A percentile compares a stretch with the other conserved stretches of the same genome.
phyloP scores from a whole-genome alignment of 2,329 filamentous ascomycete species.

The Xylariaceae sp. region DNA sequence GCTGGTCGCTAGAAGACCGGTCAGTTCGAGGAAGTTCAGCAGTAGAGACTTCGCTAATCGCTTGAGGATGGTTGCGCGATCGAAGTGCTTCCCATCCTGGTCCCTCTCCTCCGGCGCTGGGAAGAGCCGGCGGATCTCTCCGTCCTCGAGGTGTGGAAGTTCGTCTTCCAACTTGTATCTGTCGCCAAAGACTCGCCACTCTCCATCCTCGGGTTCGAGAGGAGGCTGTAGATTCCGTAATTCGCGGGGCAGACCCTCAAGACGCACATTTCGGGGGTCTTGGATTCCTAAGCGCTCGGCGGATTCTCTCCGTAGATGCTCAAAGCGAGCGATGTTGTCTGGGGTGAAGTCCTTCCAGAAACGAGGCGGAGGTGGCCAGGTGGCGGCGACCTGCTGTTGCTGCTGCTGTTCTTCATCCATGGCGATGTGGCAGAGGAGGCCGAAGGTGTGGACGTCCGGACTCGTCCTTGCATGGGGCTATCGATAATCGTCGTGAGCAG shows the following conservation, averaged over 20 bases:
- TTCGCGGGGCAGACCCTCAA: slow-evolving; percentile 59
- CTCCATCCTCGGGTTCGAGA: slow-evolving; percentile 63
- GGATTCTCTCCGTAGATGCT: slow-evolving; percentile 41
- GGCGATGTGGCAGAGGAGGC: not conserved
- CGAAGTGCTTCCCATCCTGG: slow-evolving; percentile 53
- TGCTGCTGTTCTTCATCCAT: slow-evolving; percentile 34
- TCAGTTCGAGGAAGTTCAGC: slow-evolving; percentile 82
- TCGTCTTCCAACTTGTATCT: slow-evolving; percentile 20
- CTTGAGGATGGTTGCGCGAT: slow-evolving; percentile 66
- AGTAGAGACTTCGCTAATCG: slow-evolving; percentile 78
- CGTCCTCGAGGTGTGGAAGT: slow-evolving; percentile 61
- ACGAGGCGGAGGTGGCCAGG: slow-evolving; percentile 80
- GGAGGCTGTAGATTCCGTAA: slow-evolving; percentile 79
- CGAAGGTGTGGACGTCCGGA: not conserved
- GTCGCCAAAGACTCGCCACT: slow-evolving; percentile 43
- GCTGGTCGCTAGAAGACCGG: slow-evolving; percentile 64
- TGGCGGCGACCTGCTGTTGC: slow-evolving; percentile 48
- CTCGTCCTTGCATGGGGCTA: not conserved
- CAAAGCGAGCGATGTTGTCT: slow-evolving; percentile 61
- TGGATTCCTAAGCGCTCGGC: slow-evolving; percentile 32
- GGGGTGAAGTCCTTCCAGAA: slow-evolving; percentile 88
- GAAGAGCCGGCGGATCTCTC: slow-evolving; percentile 61
- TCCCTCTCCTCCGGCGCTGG: slow-evolving; percentile 42
- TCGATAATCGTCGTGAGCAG: too few species aligned
- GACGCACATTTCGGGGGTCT: slow-evolving; percentile 35